These are phyloP conservation scores for Sclerotinia minor DNA, from an alignment of 2,329 filamentous ascomycete genomes.

Conservation along the genomic window DNA sequence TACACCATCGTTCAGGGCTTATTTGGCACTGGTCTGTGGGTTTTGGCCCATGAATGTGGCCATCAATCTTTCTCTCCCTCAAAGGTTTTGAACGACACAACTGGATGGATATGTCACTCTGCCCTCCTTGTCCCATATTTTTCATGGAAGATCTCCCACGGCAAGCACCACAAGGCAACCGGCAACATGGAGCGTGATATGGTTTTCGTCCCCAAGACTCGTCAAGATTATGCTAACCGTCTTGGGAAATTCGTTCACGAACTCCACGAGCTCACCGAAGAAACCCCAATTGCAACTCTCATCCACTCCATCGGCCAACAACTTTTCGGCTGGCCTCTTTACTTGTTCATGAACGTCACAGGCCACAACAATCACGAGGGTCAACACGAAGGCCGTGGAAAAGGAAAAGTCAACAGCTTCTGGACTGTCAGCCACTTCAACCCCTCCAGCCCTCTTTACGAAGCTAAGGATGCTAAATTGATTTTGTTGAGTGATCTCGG, in stretches of 20 bases:
- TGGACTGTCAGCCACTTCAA: constrained; percentile 94
- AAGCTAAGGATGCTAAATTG: constrained; percentile 84
- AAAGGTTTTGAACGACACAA: constrained; percentile 84
- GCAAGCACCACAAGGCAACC: constrained; percentile 99
- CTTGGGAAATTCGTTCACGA: constrained; percentile 77
- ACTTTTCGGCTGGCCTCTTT: constrained; percentile 89
- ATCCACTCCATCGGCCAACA: constrained; percentile 78
- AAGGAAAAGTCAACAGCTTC: constrained; percentile 85
- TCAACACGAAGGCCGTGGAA: constrained; percentile 89
- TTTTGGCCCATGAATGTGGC: constrained; percentile 95
- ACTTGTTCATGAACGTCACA: constrained; percentile 88
- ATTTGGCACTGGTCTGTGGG: constrained; percentile 92
- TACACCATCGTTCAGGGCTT: constrained; percentile 82
- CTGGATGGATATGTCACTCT: constrained; percentile 90
- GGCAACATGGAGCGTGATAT: constrained; percentile 97
- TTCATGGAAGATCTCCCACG: constrained; percentile 98
- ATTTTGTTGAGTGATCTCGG: constrained; percentile 87
- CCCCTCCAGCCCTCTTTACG: constrained; percentile 83
- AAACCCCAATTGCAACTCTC: constrained; percentile 84
- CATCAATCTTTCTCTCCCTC: constrained; percentile 96
- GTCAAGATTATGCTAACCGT: constrained; percentile 74
- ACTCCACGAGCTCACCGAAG: constrained; percentile 85
- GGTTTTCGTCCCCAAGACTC: constrained; percentile 96
- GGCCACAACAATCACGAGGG: constrained; percentile 93
- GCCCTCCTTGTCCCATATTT: constrained; percentile 92